Evolutionary conservation across 2,329 filamentous ascomycete genomes (phyloP), one percentile per base, ranked within the genome.

Genomic region (Neurospora sp.): DNA sequence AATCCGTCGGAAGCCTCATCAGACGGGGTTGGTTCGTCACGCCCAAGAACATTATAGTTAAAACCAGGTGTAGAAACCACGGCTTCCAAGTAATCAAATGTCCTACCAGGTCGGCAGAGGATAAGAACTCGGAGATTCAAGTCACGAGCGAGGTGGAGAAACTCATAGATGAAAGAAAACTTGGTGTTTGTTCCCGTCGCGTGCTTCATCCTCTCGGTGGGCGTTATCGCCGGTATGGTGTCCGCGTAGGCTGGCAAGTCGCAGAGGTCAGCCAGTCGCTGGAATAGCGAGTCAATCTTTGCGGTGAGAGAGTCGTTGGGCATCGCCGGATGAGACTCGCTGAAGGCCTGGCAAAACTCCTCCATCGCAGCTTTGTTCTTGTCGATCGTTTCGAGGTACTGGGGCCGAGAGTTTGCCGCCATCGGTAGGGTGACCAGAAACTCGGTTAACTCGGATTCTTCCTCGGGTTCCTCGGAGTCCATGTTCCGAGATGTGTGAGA

Each of bases 151-250:
- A 77, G 75, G 23, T 83, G 79, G 38, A 89, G 75, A 3, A 90
- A 79, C 72, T 88, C 86, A 65, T 82, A 84, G 6, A 89, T 74
- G 73, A 90, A 90, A 39, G 82, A 83, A 73, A 86, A 87, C 73
- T 90, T 90, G 69, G 85, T 80, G 76, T 88, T 89, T 10, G 86
- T 84, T 68, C 84, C 84, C 69, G 84, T 82, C 1, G 84, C 82
- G 72, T 87, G 86, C 74, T 84, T 88, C 73, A 83, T 83, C 68
- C 82, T 79, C 28, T 83, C 81, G 4, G 77, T 75, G 8, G 81
- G 74, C 2, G 81, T 77, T 69, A 86, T 78, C 12, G 82, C 75
- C 2, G 78, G 75, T 8, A 84, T 79, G n/a, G 82, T 82, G 33
- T 84, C 78, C 46, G 84, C 77, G 41, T 86, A 83, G 4, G 84